Conservation (phyloP, 306 rosid genomes). For the Cicer judaicum region DNA sequence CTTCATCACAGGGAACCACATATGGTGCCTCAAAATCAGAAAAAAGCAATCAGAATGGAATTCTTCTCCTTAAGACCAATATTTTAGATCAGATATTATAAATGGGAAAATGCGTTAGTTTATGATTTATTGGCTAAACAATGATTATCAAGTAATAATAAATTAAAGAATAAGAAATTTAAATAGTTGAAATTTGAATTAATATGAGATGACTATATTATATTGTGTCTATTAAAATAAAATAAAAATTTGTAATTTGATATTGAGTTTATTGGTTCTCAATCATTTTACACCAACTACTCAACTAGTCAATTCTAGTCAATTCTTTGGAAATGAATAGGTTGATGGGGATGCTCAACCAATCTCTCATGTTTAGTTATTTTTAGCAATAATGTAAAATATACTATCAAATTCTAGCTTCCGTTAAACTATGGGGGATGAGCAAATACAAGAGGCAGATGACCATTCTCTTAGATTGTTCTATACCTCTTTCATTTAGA, state of each 20-base stretch:
- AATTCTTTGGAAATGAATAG: conserved; percentile 19
- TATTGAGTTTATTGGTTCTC: neutral
- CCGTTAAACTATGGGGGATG: too few relatives aligned
- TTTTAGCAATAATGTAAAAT: too few relatives aligned
- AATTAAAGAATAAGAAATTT: neutral
- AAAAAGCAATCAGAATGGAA: conserved; percentile 7
- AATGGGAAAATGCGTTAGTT: neutral
- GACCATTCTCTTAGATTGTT: too few relatives aligned
- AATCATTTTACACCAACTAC: neutral
- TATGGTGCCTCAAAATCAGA: neutral
- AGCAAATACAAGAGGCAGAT: too few relatives aligned
- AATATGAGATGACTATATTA: neutral
- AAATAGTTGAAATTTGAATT: neutral
- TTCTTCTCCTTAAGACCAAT: conserved; percentile 6
- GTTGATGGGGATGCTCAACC: neutral
- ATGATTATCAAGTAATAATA: neutral
- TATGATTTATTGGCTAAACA: neutral
- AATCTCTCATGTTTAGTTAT: too few relatives aligned
- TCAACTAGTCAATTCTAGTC: neutral
- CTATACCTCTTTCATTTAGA: neutral
- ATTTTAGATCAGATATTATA: neutral
- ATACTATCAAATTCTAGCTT: too few relatives aligned
- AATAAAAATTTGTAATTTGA: neutral
- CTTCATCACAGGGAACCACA: neutral
- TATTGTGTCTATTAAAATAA: neutral